Conservation (phyloP, 2,329 filamentous ascomycete genomes). For the Fusarium floridanum region DNA sequence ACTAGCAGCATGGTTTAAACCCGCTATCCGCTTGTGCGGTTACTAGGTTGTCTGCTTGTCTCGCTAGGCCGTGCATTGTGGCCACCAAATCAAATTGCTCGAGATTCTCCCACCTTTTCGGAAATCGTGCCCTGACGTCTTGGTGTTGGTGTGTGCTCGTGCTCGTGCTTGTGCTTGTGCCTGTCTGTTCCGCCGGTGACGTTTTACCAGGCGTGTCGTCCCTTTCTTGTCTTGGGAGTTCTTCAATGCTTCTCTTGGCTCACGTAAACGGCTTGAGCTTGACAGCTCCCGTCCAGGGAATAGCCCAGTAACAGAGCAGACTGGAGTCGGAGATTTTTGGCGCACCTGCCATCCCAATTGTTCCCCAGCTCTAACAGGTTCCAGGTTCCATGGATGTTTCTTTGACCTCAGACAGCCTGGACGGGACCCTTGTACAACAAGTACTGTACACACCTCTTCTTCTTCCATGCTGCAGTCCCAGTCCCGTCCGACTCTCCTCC, state of each 20-base stretch:
- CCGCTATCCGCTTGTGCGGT: constrained; percentile 8
- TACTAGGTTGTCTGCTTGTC: neutral
- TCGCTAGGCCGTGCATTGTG: neutral
- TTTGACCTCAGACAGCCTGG: neutral
- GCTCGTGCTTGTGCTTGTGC: too few species aligned
- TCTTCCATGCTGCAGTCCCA: neutral
- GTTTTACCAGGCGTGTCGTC: neutral
- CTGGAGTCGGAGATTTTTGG: constrained; percentile 13
- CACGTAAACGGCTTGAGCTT: constrained; percentile 1
- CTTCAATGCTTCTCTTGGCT: neutral
- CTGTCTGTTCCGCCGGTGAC: neutral
- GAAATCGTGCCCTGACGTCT: neutral
- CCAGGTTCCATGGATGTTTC: neutral
- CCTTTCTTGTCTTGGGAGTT: constrained; percentile 4
- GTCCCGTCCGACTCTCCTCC: neutral
- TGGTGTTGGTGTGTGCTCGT: neutral
- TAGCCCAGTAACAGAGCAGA: neutral
- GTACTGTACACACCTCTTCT: constrained; percentile 4
- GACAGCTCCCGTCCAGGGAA: constrained; percentile 2
- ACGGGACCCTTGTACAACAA: constrained; percentile 7
- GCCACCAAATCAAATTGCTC: constrained; percentile 2
- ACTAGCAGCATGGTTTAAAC: constrained; percentile 14
- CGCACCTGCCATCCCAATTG: constrained; percentile 26
- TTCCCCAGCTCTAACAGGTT: neutral
- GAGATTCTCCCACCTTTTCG: neutral